Evolutionary conservation across 306 rosid genomes (phyloP), one percentile per base, ranked within the genome.

Genomic region (Amphicarpaea edgeworthii): DNA sequence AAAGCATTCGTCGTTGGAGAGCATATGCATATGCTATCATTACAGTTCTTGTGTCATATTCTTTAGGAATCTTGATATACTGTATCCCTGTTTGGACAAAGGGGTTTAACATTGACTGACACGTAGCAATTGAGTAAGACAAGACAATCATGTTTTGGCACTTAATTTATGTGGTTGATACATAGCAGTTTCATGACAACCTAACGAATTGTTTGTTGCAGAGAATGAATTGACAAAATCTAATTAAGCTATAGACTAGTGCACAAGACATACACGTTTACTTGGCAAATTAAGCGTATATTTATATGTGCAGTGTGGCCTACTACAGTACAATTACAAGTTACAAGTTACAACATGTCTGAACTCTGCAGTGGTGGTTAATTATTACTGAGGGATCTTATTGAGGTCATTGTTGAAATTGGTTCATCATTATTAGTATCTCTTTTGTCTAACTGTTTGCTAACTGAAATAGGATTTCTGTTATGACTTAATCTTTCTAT

Each of bases 21-120:
- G 97, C 97, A 6, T 88, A 90, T 47, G 87, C 69, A 1, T 90
- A 94, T 55, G 93, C 95, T 26, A 59, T 70, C 47, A 75, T 85
- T 11, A 90, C 98, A 5, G 78, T 94, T 34, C 76, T 72, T 62
- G 16, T 77, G 64, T 92, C 98, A 1, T 87, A 82, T 23, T 81
- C 71, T 38, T 74, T 88, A 30, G 98, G 97, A 74, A 84, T 79
- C 51, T 75, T 91, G 42, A 90, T 90, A 58, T 91, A 85, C 73
- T 87, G 90, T 45, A 21, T 88, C 7, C 96, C 97, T 45, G 85
- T 85, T 68, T 94, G 96, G 98, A 65, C 87, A 21, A 78, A 68
- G 43, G 93, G 87, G 12, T 83, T 41, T 85, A 68, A 43, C 14
- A 70, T 67, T 83, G 73, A 60, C 14, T 83, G 73, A 60, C 14